A percentile compares a stretch with the other conserved stretches of the same genome.
Conservation (phyloP, 768 basidiomycete species). For the Trametes sanguinea region DNA sequence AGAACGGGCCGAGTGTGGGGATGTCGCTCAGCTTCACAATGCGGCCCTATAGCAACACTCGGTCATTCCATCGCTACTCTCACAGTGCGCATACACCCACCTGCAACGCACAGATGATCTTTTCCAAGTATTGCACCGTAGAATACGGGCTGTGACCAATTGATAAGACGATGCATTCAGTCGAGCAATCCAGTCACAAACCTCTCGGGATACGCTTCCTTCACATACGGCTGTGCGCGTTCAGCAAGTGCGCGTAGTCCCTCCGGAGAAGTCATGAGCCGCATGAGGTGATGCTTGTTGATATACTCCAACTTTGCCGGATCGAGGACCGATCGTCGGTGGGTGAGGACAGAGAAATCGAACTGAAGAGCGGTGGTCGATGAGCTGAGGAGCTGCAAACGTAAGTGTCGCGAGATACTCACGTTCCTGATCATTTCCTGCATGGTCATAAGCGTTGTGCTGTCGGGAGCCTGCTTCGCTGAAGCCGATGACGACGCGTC, state of each 20-base stretch:
- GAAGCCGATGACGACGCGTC: conserved; percentile 26
- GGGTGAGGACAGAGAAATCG: conserved; percentile 73
- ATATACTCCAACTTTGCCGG: conserved; percentile 79
- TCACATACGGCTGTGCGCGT: conserved; percentile 55
- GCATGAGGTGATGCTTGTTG: conserved; percentile 83
- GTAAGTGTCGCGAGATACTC: conserved; percentile 5
- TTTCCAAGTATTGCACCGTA: conserved; percentile 58
- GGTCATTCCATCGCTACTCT: neutral
- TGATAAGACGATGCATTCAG: neutral
- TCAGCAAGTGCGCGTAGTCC: conserved; percentile 56
- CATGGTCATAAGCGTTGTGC: conserved; percentile 61
- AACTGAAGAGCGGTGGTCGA: conserved; percentile 49
- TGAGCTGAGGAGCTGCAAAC: neutral
- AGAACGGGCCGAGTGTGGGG: conserved; percentile 65
- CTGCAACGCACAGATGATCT: conserved; percentile 63
- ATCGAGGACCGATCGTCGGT: conserved; percentile 82
- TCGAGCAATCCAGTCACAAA: conserved; percentile 25
- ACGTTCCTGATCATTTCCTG: conserved; percentile 70
- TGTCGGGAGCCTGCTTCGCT: conserved; percentile 54
- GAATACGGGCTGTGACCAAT: conserved; percentile 39
- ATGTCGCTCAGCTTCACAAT: conserved; percentile 73
- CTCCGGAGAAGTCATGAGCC: conserved; percentile 48
- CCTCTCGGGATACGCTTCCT: conserved; percentile 61
- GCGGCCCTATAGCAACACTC: conserved; percentile 51
- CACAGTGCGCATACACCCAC: conserved; percentile 34